Percentiles rank a stretch among this genome's conserved stretches.
phyloP scores from a whole-genome alignment of 2,329 filamentous ascomycete species.

The Sordariomycetes sp. region DNA sequence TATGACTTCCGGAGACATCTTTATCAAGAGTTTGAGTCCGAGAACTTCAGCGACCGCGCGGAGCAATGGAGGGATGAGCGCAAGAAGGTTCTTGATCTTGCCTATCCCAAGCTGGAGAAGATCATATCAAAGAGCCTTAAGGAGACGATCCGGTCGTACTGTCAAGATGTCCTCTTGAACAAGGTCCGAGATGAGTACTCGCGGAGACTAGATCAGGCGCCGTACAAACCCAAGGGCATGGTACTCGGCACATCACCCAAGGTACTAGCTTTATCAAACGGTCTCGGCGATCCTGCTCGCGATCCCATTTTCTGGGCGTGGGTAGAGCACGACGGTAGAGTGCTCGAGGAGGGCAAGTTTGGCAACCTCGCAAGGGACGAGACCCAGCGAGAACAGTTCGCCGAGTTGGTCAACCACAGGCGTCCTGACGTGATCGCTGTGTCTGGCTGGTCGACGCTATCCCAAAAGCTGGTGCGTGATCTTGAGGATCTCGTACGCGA shows the following conservation, averaged over 20 bases:
- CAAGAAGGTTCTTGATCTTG: constrained; percentile 72
- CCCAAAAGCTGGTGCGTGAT: constrained; percentile 73
- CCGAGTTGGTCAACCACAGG: constrained; percentile 68
- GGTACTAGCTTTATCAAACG: constrained; percentile 80
- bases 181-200: constrained; percentile 83
- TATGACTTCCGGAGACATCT: constrained; percentile 69
- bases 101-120: constrained; percentile 71
- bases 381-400: constrained; percentile 58
- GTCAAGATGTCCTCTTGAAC: constrained; percentile 85
- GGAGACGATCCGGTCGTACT: constrained; percentile 86
- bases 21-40: constrained; percentile 78
- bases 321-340: constrained; percentile 84
- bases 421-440: constrained; percentile 86
- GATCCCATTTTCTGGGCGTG: constrained; percentile 88
- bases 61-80: constrained; percentile 92
- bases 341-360: constrained; percentile 84
- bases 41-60: constrained; percentile 90
- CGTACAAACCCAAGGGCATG: constrained; percentile 91
- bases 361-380: constrained; percentile 66
- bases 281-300: constrained; percentile 60
- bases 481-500: constrained; percentile 70
- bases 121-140: constrained; percentile 88
- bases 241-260: constrained; percentile 79
- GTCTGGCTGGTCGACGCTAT: constrained; percentile 81
- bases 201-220: constrained; percentile 86